A percentile compares a stretch with the other conserved stretches of the same genome.
These are phyloP conservation scores for Nitzschia sp. DNA, from an alignment of 108 stramenopile genomes.

Conservation along the genomic window DNA sequence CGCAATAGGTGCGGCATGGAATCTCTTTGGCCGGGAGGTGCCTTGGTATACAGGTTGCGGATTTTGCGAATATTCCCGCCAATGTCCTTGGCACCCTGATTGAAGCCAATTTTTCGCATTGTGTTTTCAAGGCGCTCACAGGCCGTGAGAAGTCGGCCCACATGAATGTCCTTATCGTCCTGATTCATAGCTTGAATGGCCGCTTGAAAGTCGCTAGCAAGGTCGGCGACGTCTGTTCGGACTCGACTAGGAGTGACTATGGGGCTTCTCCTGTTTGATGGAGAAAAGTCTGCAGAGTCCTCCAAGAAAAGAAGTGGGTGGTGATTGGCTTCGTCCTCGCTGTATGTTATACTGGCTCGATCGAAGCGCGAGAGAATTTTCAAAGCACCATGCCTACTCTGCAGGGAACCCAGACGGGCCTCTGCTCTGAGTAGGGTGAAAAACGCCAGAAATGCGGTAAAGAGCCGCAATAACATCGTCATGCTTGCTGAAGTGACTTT, in stretches of 20 bases:
- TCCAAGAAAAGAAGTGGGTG: background rate
- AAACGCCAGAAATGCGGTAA: no score
- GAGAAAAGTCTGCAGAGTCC: background rate
- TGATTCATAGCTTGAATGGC: conserved; percentile 7
- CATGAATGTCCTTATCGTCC: conserved; percentile 43
- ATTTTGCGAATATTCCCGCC: conserved; percentile 55
- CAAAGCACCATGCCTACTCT: background rate
- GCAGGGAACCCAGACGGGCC: background rate
- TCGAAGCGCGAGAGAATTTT: background rate
- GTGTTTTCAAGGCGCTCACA: conserved; percentile 41
- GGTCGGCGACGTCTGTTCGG: conserved; percentile 3
- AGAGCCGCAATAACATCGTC: no score
- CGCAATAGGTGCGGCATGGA: conserved; percentile 38
- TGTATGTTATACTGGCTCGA: background rate
- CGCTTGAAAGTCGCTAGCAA: conserved; percentile 1
- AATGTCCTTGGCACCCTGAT: conserved; percentile 53
- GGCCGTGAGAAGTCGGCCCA: conserved; percentile 46
- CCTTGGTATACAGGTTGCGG: conserved; percentile 36
- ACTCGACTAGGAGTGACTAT: background rate
- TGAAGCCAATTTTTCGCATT: conserved; percentile 44
- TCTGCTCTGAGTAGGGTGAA: no score
- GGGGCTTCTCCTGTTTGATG: no score
- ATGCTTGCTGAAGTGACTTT: no score
- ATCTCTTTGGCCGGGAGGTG: conserved; percentile 31
- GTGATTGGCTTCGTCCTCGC: background rate